Evolutionary conservation across 306 rosid species (phyloP), one percentile per base, ranked within the genome.

Genomic region (Hylodesmum podocarpum): DNA sequence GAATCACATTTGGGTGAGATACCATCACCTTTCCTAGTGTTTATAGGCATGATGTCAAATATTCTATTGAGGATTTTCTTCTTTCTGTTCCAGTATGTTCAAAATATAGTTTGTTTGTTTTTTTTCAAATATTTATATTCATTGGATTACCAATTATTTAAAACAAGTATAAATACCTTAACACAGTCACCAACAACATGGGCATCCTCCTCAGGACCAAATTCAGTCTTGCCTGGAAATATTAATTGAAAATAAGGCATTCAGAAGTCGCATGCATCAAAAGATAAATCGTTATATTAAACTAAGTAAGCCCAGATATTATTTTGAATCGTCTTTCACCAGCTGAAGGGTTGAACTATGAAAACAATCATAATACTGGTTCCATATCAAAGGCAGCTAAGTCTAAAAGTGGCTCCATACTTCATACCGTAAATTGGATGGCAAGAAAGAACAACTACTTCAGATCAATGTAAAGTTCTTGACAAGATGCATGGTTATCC

Each of bases 151-250:
- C 37, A 54, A 46, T 53, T 14, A 82, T 54, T 34, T 22, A 28
- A 73, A 55, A 70, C 63, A 8, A 71, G 46, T 27, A 64, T 57
- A 37, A 72, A 76, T 87, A 96, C 99, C 99, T 96, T 96, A 59
- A 96, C 87, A 84, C 99, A 96, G 80, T 96, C 99, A 78, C 98
- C 99, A 78, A 96, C 84, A 69, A 96, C 99, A 89, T 96, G 99
- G 40, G 99, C 96, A 78, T 96, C 99, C 89, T 96, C 99, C 33
- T 88, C 89, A 16, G 90, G 78, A 81, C 75, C 84, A 80, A 96
- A 96, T 77, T 96, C 99, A 50, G 86, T 90, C 88, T 96, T 91
- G 63, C 99, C 99, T 96, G 82, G 41, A 72, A 54, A 63, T 53
- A 75, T 77, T 39, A 80, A 77, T 73, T 22, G 58, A 78, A 62